Base-by-base conservation (phyloP, 2,329 filamentous ascomycete genomes). In the Fusarium abutilonis region DNA sequence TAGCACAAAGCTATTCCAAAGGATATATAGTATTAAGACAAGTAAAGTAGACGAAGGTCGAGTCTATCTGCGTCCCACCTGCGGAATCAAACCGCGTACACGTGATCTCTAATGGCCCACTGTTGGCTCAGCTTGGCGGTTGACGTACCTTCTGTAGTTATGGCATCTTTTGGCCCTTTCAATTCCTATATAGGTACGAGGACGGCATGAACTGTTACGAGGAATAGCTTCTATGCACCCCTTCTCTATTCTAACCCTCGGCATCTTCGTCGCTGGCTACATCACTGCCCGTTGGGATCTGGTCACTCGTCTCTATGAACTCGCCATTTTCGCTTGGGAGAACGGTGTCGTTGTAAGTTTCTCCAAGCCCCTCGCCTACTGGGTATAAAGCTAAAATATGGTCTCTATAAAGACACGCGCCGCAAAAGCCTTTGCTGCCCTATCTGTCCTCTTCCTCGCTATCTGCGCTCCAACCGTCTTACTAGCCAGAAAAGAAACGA, bases 251-350 rank as follows among this genome's bases (percentile, higher is more conserved):
- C 86, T 97, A 78, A 96, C 93, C 74, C 88, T 97, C 81, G 93
- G 91, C 81, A 97, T 99, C 82, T 99, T 99, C 83, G 90, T 98
- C 85, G 94, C 95, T 82, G 95, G 95, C 79, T 99, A 99, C 85
- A 98, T 94, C 78, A 99, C 95, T 80, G 95, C 95, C 75, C 91
- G 95, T 83, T 99, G 95, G 93, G 95, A 98, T 80, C 89, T 99
- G 64, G 93, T 97, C 69, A 97, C 94, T 71, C 89, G 93, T 73
- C 85, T 98, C 72, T 97, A 97, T 89, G 94, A 99, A 80, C 87
- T 99, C 72, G 91, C 92, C 69, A 90, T 97, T 67, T 99, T 98
- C 77, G 95, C 96, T 69, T 97, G 93, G 93, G 91, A 98, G 78
- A 92, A 98, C 91, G 93, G 94, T 75, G 95, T 99, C 72, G 90